Base-by-base conservation (phyloP, 306 rosid genomes). In the Ormosia semicastrata region DNA sequence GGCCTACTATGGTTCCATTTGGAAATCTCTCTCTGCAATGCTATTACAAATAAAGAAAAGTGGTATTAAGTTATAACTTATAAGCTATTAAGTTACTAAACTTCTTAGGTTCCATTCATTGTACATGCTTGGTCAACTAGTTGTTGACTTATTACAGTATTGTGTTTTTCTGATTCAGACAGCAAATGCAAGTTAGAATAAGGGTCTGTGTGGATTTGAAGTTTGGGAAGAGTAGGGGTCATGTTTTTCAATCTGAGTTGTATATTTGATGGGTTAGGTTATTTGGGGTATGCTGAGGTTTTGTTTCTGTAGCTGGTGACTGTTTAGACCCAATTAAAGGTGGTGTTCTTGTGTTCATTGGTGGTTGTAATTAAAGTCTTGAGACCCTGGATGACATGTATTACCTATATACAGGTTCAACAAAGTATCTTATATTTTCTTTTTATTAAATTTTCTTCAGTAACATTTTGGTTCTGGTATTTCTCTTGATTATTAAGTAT, bases 341-440 rank as follows among this genome's bases (percentile, higher is more conserved):
- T 77, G 97, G 99, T 71, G 94, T 89, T 83, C 98, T 95, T 84
- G 93, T 86, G 71, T 90, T 95, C 82, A 76, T 95, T 4, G 99
- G 99, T 65, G 99, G 99, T 85, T 95, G 99, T 88, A 95, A 92
- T 84, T 93, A 89, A 81, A 88, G 87, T 85, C 98, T 95, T 54
- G 98, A 95, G 89, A 98, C 96, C 63, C 83, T 95, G 60, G 98
- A 88, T 65, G 99, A 95, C 81, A 90, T 95, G 97, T 93, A 82
- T 92, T 93, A 83, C 89, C 83, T 95, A 46, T 15, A 93, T 87
- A 95, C 99, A 90, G 99, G 99, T 95, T 82, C 80, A 63, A 24
- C 62, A 59, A 65, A 69, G 58, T 77, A 50, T 73, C 62, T 73
- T 77, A 47, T 37, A 58, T 60, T 71, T 24, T 65, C 29, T 71